Conservation (phyloP, 768 basidiomycete species). For the Hemileccinum impolitum region DNA sequence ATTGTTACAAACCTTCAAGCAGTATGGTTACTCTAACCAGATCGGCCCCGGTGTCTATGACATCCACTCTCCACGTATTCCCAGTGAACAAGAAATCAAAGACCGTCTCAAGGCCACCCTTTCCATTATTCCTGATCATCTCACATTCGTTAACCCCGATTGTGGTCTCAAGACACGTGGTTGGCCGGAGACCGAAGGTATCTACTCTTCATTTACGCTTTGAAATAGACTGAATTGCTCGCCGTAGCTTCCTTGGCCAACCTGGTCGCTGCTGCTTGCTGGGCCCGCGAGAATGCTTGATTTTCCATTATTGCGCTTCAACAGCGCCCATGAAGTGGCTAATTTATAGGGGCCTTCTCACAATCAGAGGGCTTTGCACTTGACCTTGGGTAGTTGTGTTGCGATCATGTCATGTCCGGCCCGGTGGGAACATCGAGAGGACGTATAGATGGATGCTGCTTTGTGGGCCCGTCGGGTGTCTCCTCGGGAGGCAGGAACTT, state of each 20-base stretch:
- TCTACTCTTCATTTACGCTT: not conserved
- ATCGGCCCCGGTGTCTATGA: conserved; percentile 99
- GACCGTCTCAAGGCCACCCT: conserved; percentile 87
- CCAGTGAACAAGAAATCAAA: conserved; percentile 88
- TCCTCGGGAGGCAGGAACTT: conserved; percentile 25
- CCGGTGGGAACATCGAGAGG: conserved; percentile 17
- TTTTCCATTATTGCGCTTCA: conserved; percentile 68
- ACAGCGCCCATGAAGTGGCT: conserved; percentile 79
- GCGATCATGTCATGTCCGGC: conserved; percentile 27
- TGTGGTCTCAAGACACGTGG: conserved; percentile 99
- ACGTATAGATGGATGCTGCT: conserved; percentile 20
- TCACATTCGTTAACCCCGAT: conserved; percentile 94
- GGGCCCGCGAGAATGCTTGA: conserved; percentile 85
- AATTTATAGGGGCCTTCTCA: conserved; percentile 44
- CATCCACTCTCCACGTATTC: conserved; percentile 99
- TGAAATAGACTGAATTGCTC: conserved; percentile 7
- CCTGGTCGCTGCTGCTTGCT: conserved; percentile 88
- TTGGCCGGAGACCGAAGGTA: conserved; percentile 94
- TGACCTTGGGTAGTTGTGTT: conserved; percentile 57
- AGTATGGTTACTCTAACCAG: conserved; percentile 93
- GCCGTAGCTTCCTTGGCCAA: conserved; percentile 68
- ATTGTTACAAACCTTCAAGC: conserved; percentile 91
- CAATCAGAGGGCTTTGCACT: conserved; percentile 33
- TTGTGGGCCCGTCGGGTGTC: conserved; percentile 24
- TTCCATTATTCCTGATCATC: conserved; percentile 70